These are phyloP conservation scores for Choricystis sp. DNA, from an alignment of 139 green algal genomes.

Conservation along the genomic window DNA sequence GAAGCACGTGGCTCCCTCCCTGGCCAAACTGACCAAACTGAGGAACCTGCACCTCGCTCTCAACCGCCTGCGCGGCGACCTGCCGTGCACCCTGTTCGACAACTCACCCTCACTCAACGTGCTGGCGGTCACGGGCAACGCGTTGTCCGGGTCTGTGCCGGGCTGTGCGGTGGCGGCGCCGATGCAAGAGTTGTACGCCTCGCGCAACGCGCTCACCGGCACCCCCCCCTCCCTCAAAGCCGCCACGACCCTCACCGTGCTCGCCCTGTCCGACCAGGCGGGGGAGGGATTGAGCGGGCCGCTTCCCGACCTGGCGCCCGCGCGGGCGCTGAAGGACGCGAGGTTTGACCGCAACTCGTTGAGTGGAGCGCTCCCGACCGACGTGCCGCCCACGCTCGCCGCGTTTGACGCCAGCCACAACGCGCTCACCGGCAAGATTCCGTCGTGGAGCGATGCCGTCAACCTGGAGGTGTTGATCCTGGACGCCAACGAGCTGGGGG, in stretches of 20 bases:
- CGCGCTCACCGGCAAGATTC: neutral
- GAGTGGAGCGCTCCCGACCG: neutral
- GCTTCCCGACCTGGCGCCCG: neutral
- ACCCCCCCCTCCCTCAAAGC: neutral
- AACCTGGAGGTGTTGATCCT: neutral
- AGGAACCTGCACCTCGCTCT: neutral
- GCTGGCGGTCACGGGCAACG: neutral
- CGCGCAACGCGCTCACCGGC: neutral
- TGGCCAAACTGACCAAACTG: neutral
- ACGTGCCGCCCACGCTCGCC: neutral
- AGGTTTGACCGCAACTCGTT: neutral
- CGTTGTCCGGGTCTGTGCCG: neutral
- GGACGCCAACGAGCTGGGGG: neutral
- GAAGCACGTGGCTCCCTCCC: neutral
- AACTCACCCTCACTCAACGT: neutral
- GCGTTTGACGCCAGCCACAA: neutral
- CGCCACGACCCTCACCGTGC: neutral
- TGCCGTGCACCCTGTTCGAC: neutral
- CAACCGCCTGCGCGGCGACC: neutral
- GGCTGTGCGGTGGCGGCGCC: neutral
- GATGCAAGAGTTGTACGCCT: neutral
- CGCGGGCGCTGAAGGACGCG: neutral
- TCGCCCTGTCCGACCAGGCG: neutral
- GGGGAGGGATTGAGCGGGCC: neutral
- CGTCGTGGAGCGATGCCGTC: neutral